Percentiles rank a stretch among this genome's conserved stretches.
Conservation (phyloP, 345 rosid species). For the Capsella bursapastoris region DNA sequence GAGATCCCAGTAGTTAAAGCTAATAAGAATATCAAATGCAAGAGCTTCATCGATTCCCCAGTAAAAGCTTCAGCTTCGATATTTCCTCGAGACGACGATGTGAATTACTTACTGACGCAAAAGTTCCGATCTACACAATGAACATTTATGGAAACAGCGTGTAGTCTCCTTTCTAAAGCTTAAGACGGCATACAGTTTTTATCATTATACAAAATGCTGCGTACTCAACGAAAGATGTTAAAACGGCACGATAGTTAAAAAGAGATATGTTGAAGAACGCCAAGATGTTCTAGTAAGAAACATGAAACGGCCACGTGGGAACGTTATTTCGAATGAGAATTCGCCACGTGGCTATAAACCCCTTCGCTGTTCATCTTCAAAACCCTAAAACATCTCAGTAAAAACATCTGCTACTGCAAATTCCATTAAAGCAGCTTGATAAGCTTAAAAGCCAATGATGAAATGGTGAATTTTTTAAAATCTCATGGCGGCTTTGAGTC, state of each 20-base stretch:
- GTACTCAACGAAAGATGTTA: not conserved
- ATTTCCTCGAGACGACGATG: slow-evolving; percentile 16
- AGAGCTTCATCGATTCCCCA: slow-evolving; percentile 61
- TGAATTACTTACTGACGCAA: slow-evolving; percentile 23
- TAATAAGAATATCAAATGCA: slow-evolving; percentile 61
- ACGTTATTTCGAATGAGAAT: not conserved
- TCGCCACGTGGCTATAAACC: slow-evolving; percentile 33
- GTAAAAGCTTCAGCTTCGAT: slow-evolving; percentile 13
- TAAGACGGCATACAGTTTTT: slow-evolving; percentile 8
- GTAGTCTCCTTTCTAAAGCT: not conserved
- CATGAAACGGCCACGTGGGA: slow-evolving; percentile 7
- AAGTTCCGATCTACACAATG: slow-evolving; percentile 4
- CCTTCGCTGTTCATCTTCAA: slow-evolving; percentile 7
- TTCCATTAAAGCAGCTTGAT: slow-evolving; percentile 24
- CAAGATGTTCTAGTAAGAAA: not conserved
- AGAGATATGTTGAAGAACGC: not conserved
- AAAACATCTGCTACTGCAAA: not conserved
- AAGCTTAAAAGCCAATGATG: slow-evolving; percentile 34
- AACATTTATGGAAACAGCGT: slow-evolving; percentile 9
- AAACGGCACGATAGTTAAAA: too few species aligned
- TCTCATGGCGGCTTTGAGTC: slow-evolving; percentile 53
- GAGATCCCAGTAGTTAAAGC: slow-evolving; percentile 72
- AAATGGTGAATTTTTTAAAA: slow-evolving; percentile 38
- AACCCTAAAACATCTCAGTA: slow-evolving; percentile 44
- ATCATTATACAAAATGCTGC: not conserved